Conservation (phyloP, 73 alveolate genomes). For the Tetrahymena borealis region DNA sequence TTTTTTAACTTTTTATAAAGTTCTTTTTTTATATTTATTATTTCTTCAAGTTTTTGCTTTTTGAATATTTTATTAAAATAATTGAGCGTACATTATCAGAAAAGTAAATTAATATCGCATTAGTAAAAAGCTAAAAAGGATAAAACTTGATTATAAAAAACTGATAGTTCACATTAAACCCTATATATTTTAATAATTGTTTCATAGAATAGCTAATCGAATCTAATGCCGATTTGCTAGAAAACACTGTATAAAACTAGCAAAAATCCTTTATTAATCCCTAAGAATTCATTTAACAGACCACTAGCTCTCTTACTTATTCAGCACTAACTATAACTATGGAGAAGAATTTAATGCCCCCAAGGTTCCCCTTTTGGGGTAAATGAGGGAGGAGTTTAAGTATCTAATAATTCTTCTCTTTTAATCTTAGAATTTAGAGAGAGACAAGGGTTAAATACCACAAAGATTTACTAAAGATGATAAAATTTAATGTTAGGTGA, state of each 20-base stretch:
- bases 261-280: no score
- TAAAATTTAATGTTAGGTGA: no score
- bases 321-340: no score
- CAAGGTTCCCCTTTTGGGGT: no score
- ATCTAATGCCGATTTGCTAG: not conserved
- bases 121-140: not conserved
- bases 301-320: no score
- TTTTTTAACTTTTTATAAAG: not conserved
- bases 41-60: not conserved
- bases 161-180: not conserved
- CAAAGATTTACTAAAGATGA: no score
- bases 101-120: not conserved
- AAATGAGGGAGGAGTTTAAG: no score
- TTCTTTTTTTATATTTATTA: not conserved
- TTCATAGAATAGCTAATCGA: not conserved
- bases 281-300: no score
- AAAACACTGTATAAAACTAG: not conserved
- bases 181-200: not conserved
- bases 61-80: not conserved
- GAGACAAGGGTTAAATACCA: no score
- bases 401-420: no score
- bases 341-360: no score
- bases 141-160: not conserved
- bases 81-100: not conserved
- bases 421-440: no score